These are phyloP conservation scores for Sphaerosporella brunnea DNA, from an alignment of 495 filamentous ascomycete species.

Conservation along the genomic window DNA sequence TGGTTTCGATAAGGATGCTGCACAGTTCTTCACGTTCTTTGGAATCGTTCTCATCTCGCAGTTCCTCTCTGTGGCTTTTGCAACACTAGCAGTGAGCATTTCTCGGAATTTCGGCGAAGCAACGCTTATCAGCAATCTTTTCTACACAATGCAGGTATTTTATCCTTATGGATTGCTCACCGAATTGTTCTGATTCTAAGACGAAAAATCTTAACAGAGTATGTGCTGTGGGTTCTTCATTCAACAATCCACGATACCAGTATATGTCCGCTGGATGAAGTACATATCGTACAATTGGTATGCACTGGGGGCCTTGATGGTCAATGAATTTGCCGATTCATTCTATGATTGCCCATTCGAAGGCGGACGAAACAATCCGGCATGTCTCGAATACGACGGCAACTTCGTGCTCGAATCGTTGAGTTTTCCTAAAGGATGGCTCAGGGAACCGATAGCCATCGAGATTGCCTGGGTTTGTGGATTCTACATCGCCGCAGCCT, in stretches of 20 bases:
- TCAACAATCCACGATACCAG: constrained; percentile 49
- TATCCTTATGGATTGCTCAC: background rate
- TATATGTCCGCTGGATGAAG: constrained; percentile 58
- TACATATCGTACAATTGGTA: constrained; percentile 47
- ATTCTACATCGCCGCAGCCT: constrained; percentile 38
- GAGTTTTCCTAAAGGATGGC: constrained; percentile 45
- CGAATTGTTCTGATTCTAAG: background rate
- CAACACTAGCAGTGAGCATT: constrained; percentile 40
- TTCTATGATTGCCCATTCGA: constrained; percentile 48
- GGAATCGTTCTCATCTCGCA: constrained; percentile 44
- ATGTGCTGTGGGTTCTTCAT: constrained; percentile 59
- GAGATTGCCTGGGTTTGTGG: constrained; percentile 38
- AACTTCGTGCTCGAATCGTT: constrained; percentile 46
- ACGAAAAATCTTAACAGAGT: constrained; percentile 31
- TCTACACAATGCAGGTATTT: constrained; percentile 49
- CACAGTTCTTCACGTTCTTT: constrained; percentile 53
- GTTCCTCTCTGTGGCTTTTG: constrained; percentile 46
- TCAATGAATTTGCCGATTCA: constrained; percentile 49
- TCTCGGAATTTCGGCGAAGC: constrained; percentile 45
- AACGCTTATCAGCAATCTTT: constrained; percentile 47
- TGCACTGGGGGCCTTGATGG: constrained; percentile 44
- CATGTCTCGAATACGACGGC: constrained; percentile 48
- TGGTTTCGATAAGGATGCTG: constrained; percentile 42
- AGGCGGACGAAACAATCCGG: constrained; percentile 39
- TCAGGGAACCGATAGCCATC: constrained; percentile 43